These are phyloP conservation scores for Monosporozyma solicola DNA, from an alignment of 805 yeast species.

Conservation along the genomic window DNA sequence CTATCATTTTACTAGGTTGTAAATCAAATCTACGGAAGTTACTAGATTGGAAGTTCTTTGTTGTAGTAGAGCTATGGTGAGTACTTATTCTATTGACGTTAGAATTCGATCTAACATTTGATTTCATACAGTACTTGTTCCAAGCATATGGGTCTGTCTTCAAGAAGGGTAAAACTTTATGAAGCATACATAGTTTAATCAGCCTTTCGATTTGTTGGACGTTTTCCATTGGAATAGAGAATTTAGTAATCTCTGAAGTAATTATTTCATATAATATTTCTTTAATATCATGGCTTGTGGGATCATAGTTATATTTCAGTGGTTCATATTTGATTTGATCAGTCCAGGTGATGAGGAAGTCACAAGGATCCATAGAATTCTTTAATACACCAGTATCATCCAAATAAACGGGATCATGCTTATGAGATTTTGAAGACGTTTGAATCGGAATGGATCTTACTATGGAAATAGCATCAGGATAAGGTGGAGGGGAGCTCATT, in stretches of 20 bases:
- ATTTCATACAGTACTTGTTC: constrained; percentile 10
- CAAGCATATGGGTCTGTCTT: constrained; percentile 29
- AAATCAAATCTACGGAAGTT: constrained; percentile 77
- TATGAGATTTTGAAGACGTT: not conserved
- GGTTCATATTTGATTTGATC: constrained; percentile 30
- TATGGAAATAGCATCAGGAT: constrained; percentile 32
- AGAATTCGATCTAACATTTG: not conserved
- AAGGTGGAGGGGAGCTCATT: constrained; percentile 45
- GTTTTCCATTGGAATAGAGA: not conserved
- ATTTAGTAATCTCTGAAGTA: not conserved
- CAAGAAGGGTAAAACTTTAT: constrained; percentile 36
- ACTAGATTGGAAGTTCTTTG: constrained; percentile 41
- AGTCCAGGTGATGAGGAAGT: constrained; percentile 43
- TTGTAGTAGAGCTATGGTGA: not conserved
- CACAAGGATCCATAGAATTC: constrained; percentile 47
- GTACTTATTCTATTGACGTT: not conserved
- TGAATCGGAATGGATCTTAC: constrained; percentile 23
- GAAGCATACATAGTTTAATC: constrained; percentile 16
- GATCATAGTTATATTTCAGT: not conserved
- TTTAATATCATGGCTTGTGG: not conserved
- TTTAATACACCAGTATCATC: constrained; percentile 38
- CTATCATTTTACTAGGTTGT: constrained; percentile 66
- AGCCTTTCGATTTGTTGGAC: constrained; percentile 10
- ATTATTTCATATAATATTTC: not conserved
- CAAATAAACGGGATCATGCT: constrained; percentile 8